These are phyloP conservation scores for Dalbergia cochinchinensis DNA, from an alignment of 306 rosid genomes.

Conservation along the genomic window DNA sequence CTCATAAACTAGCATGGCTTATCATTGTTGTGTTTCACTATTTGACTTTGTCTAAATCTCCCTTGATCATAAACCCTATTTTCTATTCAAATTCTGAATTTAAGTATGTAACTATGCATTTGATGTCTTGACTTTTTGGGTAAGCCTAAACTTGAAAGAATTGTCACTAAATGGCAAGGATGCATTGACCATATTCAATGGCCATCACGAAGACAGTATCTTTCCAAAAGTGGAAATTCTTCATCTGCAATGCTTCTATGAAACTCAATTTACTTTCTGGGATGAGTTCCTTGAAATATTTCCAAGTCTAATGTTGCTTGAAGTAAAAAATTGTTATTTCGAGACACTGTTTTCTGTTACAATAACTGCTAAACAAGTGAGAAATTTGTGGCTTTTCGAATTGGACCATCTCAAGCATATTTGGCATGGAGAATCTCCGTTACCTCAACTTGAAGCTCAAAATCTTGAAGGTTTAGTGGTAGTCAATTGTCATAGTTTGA, in stretches of 20 bases:
- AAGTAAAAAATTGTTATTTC: background rate
- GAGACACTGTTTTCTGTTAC: background rate
- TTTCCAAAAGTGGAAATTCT: background rate
- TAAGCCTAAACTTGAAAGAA: background rate
- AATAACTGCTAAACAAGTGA: background rate
- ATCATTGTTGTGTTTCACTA: no score
- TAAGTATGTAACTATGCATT: background rate
- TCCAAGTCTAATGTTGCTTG: background rate
- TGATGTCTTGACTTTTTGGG: background rate
- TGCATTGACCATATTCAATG: background rate
- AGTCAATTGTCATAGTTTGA: background rate
- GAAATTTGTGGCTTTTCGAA: background rate
- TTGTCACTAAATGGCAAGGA: conserved; percentile 4
- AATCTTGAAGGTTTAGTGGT: background rate
- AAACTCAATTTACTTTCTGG: background rate
- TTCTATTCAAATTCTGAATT: no score
- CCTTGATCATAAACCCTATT: background rate
- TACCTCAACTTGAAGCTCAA: background rate
- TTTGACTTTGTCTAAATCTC: no score
- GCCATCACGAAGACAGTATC: background rate
- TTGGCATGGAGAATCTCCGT: conserved; percentile 15
- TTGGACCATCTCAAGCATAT: background rate
- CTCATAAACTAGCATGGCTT: no score
- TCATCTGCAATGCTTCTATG: background rate
- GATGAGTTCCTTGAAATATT: background rate